These are phyloP conservation scores for Malbranchea zuffiana DNA, from an alignment of 2,329 filamentous ascomycete species.

Conservation along the genomic window DNA sequence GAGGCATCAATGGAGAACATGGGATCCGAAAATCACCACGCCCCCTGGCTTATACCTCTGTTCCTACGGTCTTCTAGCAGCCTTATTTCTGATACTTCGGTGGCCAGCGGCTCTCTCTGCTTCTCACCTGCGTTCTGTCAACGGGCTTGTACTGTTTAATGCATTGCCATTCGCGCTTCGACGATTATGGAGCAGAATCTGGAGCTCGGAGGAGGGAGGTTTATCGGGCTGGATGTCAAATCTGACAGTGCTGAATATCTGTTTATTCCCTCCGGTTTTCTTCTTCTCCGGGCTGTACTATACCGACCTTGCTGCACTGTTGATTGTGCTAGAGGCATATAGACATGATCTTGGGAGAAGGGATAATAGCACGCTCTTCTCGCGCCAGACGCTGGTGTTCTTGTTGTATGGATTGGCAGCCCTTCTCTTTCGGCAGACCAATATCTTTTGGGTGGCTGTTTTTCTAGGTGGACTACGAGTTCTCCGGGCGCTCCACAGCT, in stretches of 20 bases:
- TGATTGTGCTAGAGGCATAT: slow-evolving; percentile 62
- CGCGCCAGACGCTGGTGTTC: slow-evolving; percentile 27
- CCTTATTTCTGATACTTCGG: slow-evolving; percentile 17
- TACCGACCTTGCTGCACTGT: slow-evolving; percentile 76
- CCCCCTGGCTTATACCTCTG: slow-evolving; percentile 67
- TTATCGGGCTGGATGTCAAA: slow-evolving; percentile 15
- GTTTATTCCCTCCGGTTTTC: slow-evolving; percentile 78
- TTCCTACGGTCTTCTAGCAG: slow-evolving; percentile 38
- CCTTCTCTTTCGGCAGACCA: slow-evolving; percentile 80
- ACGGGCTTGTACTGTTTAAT: slow-evolving; percentile 27
- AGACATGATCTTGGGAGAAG: slow-evolving; percentile 35
- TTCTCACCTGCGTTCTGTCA: slow-evolving; percentile 28
- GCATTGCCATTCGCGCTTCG: slow-evolving; percentile 43
- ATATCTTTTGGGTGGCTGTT: slow-evolving; percentile 79
- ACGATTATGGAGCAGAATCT: slow-evolving; percentile 39
- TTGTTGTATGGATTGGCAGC: slow-evolving; percentile 52
- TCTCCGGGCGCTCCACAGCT: slow-evolving; percentile 26
- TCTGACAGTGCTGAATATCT: slow-evolving; percentile 57
- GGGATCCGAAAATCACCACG: slow-evolving; percentile 97
- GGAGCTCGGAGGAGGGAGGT: slow-evolving; percentile 14
- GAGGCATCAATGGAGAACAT: slow-evolving; percentile 57
- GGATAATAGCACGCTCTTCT: neutral
- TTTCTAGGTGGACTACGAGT: slow-evolving; percentile 38
- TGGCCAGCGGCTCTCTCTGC: slow-evolving; percentile 26
- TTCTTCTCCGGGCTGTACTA: slow-evolving; percentile 96